Evolutionary conservation across 2,329 filamentous ascomycete species (phyloP).

Genomic region (Coleophoma crateriformis): DNA sequence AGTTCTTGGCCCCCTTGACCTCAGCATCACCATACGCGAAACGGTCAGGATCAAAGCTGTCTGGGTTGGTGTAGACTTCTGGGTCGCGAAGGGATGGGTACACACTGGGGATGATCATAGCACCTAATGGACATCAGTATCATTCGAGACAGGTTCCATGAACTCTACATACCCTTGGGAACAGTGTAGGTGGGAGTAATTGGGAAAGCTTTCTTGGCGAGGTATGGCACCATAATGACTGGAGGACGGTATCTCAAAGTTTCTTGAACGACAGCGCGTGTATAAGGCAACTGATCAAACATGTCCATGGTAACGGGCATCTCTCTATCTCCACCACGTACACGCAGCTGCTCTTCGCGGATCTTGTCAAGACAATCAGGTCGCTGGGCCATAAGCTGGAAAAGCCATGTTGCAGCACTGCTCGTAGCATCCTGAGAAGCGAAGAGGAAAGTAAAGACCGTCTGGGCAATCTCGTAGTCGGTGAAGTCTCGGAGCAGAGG

Average conservation of each 20-base stretch:
- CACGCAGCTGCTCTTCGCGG: conserved; percentile 79
- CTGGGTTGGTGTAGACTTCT: conserved; percentile 85
- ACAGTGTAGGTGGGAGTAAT: conserved; percentile 85
- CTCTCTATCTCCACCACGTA: conserved; percentile 69
- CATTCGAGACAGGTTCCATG: conserved; percentile 1
- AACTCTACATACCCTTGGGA: conserved; percentile 61
- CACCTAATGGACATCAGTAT: conserved; percentile 40
- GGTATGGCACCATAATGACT: conserved; percentile 94
- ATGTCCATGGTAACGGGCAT: conserved; percentile 73
- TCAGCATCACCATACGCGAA: conserved; percentile 86
- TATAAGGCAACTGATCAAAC: conserved; percentile 84
- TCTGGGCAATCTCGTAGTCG: conserved; percentile 89
- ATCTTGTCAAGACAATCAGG: conserved; percentile 89
- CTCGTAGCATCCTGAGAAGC: conserved; percentile 96
- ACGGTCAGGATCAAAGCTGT: conserved; percentile 82
- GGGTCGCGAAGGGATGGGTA: conserved; percentile 89
- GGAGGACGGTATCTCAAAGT: conserved; percentile 90
- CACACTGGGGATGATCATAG: conserved; percentile 90
- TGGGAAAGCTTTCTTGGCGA: conserved; percentile 92
- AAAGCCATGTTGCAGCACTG: conserved; percentile 89
- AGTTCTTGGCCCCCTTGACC: conserved; percentile 83
- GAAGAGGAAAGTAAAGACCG: conserved; percentile 93
- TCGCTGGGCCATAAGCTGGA: conserved; percentile 88
- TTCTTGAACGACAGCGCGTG: conserved; percentile 86
- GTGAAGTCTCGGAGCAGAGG: conserved; percentile 80